These are phyloP conservation scores for Skeletonema grethae DNA, from an alignment of 108 stramenopile genomes.

Conservation along the genomic window DNA sequence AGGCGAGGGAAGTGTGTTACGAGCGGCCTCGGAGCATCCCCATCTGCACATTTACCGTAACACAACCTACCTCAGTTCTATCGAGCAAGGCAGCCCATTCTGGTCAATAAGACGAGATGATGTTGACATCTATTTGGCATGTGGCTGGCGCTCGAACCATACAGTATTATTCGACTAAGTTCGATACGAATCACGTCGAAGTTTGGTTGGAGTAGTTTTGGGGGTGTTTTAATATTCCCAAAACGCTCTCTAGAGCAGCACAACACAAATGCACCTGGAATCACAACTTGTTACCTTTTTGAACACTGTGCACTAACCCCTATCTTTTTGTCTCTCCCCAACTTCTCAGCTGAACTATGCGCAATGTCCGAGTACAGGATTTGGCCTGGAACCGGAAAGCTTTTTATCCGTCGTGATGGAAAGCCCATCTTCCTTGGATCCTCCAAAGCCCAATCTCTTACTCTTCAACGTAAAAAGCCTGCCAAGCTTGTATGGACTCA, in stretches of 20 bases:
- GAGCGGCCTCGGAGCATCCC: neutral
- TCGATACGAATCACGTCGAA: neutral
- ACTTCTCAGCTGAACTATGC: conserved; percentile 89
- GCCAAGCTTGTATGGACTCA: conserved; percentile 99
- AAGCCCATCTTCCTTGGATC: conserved; percentile 95
- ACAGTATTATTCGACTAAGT: neutral
- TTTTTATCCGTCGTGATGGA: conserved; percentile 98
- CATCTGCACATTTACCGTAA: too few species aligned
- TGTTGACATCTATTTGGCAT: neutral
- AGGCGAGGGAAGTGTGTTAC: neutral
- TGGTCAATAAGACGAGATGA: neutral
- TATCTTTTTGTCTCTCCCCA: conserved; percentile 8
- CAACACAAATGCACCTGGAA: neutral
- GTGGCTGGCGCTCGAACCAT: neutral
- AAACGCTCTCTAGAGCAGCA: too few species aligned
- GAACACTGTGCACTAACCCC: neutral
- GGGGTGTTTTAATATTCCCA: neutral
- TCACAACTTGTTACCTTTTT: neutral
- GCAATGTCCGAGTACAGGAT: conserved; percentile 99
- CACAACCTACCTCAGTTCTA: neutral
- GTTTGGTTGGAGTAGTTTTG: neutral
- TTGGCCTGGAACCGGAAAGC: conserved; percentile 99
- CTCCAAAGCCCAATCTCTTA: conserved; percentile 95
- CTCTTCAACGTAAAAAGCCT: conserved; percentile 98
- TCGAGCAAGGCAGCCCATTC: neutral